phyloP scores from a whole-genome alignment of 1,284 basidiomycete species.

The Cutaneotrichosporon arboriforme region DNA sequence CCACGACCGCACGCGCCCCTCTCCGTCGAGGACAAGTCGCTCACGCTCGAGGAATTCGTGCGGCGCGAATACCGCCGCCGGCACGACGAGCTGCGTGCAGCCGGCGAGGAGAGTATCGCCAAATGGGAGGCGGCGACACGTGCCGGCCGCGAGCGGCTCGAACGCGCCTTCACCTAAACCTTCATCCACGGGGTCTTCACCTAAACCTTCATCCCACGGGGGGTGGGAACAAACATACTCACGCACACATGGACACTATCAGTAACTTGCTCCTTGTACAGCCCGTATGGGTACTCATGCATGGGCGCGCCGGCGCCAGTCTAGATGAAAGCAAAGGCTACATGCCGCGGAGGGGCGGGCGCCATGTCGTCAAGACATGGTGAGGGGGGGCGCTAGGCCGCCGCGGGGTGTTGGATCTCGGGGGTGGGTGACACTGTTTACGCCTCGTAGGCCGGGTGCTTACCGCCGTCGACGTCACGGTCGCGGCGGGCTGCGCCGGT shows the following conservation, averaged over 20 bases:
- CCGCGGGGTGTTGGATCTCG: too few relatives aligned
- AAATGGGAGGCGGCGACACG: conserved; percentile 53
- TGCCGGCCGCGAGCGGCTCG: conserved; percentile 4
- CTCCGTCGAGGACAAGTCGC: conserved; percentile 9
- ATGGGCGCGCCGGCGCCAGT: conserved; percentile 4
- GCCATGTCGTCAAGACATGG: too few relatives aligned
- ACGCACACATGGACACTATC: too few relatives aligned
- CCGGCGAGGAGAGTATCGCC: conserved; percentile 59
- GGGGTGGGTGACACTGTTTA: neutral
- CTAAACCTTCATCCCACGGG: too few relatives aligned
- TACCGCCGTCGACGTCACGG: conserved; percentile 27
- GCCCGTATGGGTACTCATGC: conserved; percentile 1
- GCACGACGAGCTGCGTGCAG: conserved; percentile 8
- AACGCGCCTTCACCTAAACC: neutral
- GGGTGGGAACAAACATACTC: too few relatives aligned
- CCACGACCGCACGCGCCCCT: neutral
- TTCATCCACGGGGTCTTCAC: too few relatives aligned
- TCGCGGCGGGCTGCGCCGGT: neutral
- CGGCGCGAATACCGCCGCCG: conserved; percentile 10
- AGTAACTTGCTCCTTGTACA: neutral
- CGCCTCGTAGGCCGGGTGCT: conserved; percentile 34
- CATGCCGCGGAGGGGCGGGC: too few relatives aligned
- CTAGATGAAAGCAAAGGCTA: neutral
- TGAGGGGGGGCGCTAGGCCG: too few relatives aligned
- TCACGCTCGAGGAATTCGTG: conserved; percentile 19